A percentile compares a stretch with the other conserved stretches of the same genome.
Evolutionary conservation across 208 protist species (phyloP).

Genomic region (Leishmania lainsoni): DNA sequence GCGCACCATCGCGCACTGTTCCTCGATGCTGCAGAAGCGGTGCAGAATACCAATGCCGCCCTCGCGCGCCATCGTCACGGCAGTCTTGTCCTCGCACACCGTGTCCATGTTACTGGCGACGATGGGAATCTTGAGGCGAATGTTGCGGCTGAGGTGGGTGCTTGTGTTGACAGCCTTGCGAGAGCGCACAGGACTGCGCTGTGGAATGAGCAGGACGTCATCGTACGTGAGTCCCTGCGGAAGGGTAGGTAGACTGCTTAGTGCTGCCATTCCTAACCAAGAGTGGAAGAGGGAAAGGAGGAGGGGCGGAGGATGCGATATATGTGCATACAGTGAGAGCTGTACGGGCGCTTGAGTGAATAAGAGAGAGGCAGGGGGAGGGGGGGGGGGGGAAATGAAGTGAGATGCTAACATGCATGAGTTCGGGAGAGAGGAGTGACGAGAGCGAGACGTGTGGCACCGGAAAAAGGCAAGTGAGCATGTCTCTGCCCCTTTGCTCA

Average conservation of each 20-base stretch:
- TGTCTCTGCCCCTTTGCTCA: not conserved
- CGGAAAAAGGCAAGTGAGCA: not conserved
- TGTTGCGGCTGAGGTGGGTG: slow-evolving; percentile 74
- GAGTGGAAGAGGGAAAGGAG: not conserved
- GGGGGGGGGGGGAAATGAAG: not conserved
- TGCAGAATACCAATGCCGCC: slow-evolving; percentile 91
- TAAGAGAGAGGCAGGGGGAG: not conserved
- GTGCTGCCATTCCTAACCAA: slow-evolving; percentile 30
- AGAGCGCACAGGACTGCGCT: slow-evolving; percentile 72
- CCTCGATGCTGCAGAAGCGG: slow-evolving; percentile 87
- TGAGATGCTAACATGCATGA: not conserved
- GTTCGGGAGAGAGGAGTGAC: not conserved
- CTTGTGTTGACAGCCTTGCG: slow-evolving; percentile 66
- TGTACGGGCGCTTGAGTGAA: not conserved
- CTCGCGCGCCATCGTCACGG: slow-evolving; percentile 86
- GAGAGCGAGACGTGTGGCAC: not conserved
- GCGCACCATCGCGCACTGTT: slow-evolving; percentile 88
- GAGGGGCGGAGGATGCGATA: not conserved
- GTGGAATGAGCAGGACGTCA: slow-evolving; percentile 89
- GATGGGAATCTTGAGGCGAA: slow-evolving; percentile 80
- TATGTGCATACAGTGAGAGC: not conserved
- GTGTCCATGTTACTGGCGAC: slow-evolving; percentile 94
- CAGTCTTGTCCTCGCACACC: slow-evolving; percentile 89
- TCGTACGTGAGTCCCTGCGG: slow-evolving; percentile 85
- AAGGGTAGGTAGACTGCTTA: slow-evolving; percentile 35